phyloP scores from a whole-genome alignment of 2,329 filamentous ascomycete genomes.

The Fragosphaeria purpurea region DNA sequence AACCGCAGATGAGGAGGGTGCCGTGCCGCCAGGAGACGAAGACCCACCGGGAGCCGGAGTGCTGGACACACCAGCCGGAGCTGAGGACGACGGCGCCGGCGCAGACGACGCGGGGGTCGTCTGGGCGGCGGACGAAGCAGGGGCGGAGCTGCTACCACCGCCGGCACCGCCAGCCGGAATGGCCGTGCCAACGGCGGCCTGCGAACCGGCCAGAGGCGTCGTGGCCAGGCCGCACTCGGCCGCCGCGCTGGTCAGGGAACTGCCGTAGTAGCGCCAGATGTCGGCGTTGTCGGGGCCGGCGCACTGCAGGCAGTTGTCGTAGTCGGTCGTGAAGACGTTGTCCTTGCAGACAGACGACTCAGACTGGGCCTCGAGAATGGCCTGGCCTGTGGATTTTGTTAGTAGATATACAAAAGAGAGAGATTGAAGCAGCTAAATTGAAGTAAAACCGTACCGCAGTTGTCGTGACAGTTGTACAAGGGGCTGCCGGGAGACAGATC shows the following conservation, averaged over 20 bases:
- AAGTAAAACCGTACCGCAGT: slow-evolving; percentile 26
- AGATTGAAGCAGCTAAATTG: background rate
- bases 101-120: slow-evolving; percentile 5
- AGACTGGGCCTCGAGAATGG: slow-evolving; percentile 23
- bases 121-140: background rate
- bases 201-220: slow-evolving; percentile 13
- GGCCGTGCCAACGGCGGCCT: slow-evolving; percentile 13
- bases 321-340: slow-evolving; percentile 27
- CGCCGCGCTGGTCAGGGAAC: slow-evolving; percentile 20
- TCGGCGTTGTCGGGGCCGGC: slow-evolving; percentile 27
- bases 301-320: slow-evolving; percentile 30
- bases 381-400: slow-evolving; percentile 17
- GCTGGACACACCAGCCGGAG: background rate
- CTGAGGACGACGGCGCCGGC: slow-evolving; percentile 1
- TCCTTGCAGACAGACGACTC: slow-evolving; percentile 25
- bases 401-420: background rate
- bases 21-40: background rate
- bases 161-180: slow-evolving; percentile 3
- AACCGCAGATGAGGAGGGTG: background rate
- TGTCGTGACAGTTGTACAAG: slow-evolving; percentile 33
- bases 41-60: background rate
- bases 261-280: slow-evolving; percentile 32
- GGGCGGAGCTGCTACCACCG: slow-evolving; percentile 3
- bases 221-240: slow-evolving; percentile 18
- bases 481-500: slow-evolving; percentile 25